A percentile compares a stretch with the other conserved stretches of the same genome.
Conservation (phyloP, 2,329 filamentous ascomycete genomes). For the Aspergillus fijiensis region DNA sequence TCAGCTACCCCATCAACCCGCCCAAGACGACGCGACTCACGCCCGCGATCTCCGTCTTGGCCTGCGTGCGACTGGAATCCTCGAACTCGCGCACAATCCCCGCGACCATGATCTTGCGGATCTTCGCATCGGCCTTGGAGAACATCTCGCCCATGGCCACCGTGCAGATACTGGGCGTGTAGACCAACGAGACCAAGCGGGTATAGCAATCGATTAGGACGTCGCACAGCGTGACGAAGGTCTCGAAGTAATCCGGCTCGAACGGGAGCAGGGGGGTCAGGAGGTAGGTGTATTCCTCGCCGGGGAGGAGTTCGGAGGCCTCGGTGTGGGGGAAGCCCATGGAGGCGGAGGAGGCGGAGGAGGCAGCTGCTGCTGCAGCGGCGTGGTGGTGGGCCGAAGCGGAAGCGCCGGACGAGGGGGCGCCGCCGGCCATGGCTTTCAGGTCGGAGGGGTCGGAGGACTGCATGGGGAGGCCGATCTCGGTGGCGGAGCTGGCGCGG, state of each 20-base stretch:
- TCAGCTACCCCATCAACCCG: conserved; percentile 47
- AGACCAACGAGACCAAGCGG: conserved; percentile 70
- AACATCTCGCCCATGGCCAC: conserved; percentile 78
- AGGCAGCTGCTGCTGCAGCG: conserved; percentile 38
- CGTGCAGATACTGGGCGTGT: conserved; percentile 71
- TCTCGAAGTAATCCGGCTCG: conserved; percentile 95
- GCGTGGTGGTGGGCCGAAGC: conserved; percentile 39
- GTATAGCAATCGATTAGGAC: conserved; percentile 91
- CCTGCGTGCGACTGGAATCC: conserved; percentile 72
- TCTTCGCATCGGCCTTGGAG: conserved; percentile 78
- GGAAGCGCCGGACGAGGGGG: conserved; percentile 39
- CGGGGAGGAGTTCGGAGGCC: conserved; percentile 65
- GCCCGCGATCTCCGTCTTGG: conserved; percentile 78
- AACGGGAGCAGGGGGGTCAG: conserved; percentile 92
- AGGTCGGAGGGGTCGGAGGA: conserved; percentile 49
- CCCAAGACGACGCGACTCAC: conserved; percentile 87
- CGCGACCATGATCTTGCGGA: conserved; percentile 85
- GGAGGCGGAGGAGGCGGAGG: conserved; percentile 39
- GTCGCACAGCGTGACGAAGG: conserved; percentile 92
- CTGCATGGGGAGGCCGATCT: conserved; percentile 57
- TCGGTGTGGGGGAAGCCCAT: conserved; percentile 49
- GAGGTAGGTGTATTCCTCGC: conserved; percentile 84
- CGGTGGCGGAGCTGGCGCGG: conserved; percentile 59
- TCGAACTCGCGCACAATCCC: conserved; percentile 91
- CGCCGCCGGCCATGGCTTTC: conserved; percentile 45